These are phyloP conservation scores for Nannochloropsis oceanica DNA, from an alignment of 108 stramenopile species.

Conservation along the genomic window DNA sequence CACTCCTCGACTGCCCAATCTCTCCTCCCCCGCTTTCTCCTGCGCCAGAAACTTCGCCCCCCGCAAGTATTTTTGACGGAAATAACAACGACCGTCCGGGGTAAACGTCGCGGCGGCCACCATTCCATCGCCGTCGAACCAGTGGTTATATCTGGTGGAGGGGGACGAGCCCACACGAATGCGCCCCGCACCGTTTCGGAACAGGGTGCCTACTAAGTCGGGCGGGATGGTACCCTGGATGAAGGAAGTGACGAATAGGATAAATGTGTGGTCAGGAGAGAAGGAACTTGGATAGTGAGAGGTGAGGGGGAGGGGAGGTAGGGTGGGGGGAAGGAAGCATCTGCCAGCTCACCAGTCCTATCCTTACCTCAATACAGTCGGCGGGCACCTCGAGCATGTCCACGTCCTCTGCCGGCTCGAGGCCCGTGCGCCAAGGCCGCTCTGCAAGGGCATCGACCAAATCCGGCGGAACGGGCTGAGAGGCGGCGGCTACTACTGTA, in stretches of 20 bases:
- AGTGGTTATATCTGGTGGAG: not conserved
- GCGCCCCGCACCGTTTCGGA: not conserved
- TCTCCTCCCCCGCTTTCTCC: not conserved
- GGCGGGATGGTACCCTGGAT: not conserved
- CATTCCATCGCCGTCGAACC: conserved; percentile 18
- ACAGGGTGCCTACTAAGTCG: conserved; percentile 1
- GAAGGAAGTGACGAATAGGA: not conserved
- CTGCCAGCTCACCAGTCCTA: too few relatives aligned
- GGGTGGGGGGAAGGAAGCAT: too few relatives aligned
- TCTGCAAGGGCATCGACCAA: not conserved
- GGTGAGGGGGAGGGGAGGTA: too few relatives aligned
- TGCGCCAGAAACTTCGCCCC: not conserved
- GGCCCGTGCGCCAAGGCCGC: conserved; percentile 3
- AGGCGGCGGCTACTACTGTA: too few relatives aligned
- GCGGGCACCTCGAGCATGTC: not conserved
- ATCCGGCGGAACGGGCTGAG: not conserved
- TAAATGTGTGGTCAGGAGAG: too few relatives aligned
- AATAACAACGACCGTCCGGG: not conserved
- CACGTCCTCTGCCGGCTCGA: conserved; percentile 1
- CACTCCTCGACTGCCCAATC: not conserved
- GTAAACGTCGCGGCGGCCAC: not conserved
- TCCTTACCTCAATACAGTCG: not conserved
- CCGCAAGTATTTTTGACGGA: not conserved
- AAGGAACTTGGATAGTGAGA: too few relatives aligned
- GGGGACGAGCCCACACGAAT: not conserved